Evolutionary conservation across 208 protist species (phyloP), one percentile per base, ranked within the genome.

Genomic region (Trypanosoma grayi): DNA sequence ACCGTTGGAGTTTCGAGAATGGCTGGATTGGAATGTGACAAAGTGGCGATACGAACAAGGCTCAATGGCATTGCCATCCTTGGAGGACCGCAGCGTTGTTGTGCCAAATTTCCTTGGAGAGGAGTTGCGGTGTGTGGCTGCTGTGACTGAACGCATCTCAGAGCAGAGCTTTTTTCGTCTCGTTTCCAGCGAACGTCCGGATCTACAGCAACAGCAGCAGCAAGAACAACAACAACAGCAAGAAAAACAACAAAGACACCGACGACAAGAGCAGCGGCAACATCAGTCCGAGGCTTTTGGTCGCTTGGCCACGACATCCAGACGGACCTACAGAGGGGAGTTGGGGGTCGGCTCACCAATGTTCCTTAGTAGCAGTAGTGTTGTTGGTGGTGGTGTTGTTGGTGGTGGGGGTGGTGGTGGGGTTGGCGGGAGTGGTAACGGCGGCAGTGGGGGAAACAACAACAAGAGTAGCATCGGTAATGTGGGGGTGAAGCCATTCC

Each of bases 101-200:
- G 63, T 94, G 41, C 89, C 89, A 11, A 63, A 81, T 59, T 86
- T 95, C 33, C 65, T 95, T 14, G 47, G 69, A 34, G 89, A 95
- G 63, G 81, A 92, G 66, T 73, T 95, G 39, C 62, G 65, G 2
- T 74, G 60, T 24, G 45, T 95, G 41, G 65, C 76, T 46, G 85
- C 79, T 28, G 59, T 73, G 34, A 46, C 89, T 57, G 85, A 95
- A 40, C 61, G 80, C 34, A 73, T 95, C 53, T 90, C 81, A 24
- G 66, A 84, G 46, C 85, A 92, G 65, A 79, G 77, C 31, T 92
- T 95, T 30, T 53, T 22, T 14, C 18, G 51, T 27, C 58, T 47
- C 28, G 16, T 18, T 43, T 54, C 7, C 68, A 68, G 24, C 43
- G 43, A 30, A n/a, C n/a, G n/a, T n/a, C n/a, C 39, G 6, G 16